Evolutionary conservation across 2,329 filamentous ascomycete genomes (phyloP).

Genomic region (Botrytis deweyae): DNA sequence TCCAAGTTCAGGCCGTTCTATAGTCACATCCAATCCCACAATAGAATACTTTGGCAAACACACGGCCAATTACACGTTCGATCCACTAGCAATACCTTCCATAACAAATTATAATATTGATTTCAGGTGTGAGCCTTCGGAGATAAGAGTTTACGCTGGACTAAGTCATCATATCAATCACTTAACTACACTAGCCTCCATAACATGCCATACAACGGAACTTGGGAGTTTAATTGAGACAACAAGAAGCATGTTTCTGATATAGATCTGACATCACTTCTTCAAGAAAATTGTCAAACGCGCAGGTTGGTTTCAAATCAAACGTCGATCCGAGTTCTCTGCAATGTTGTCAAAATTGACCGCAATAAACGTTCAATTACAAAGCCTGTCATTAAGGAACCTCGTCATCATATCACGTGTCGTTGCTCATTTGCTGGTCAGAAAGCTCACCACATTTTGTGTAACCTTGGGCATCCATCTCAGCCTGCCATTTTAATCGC

Average conservation of each 20-base stretch:
- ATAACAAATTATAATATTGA: not conserved
- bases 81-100: not conserved
- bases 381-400: not conserved
- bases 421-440: not conserved
- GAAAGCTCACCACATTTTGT: not conserved
- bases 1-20: too few species aligned
- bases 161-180: not conserved
- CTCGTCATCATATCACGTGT: not conserved
- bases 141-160: not conserved
- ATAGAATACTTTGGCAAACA: too few species aligned
- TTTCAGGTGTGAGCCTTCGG: not conserved
- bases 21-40: too few species aligned
- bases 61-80: too few species aligned
- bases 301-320: too few species aligned
- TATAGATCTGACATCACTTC: not conserved
- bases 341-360: too few species aligned
- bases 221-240: not conserved
- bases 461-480: slow-evolving; percentile 6
- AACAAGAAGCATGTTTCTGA: not conserved
- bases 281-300: not conserved
- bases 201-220: not conserved
- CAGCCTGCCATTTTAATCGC: not conserved
- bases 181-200: not conserved
- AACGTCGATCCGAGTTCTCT: too few species aligned
- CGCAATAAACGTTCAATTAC: not conserved